Evolutionary conservation across 2,329 filamentous ascomycete species (phyloP).

Genomic region (Penicillium oxalicum): DNA sequence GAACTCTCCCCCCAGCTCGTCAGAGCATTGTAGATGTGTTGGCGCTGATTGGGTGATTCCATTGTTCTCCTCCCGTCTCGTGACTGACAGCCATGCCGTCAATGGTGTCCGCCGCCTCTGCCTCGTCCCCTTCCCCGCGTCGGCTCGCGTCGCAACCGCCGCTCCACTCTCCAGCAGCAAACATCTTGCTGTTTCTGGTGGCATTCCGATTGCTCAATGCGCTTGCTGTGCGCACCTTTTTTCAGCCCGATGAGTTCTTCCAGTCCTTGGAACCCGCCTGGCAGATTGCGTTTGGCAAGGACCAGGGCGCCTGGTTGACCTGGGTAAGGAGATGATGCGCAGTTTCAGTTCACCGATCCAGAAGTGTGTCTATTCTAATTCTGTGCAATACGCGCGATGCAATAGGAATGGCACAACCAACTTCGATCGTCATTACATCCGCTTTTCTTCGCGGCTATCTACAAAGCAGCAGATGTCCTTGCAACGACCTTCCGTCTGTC

Average conservation of each 20-base stretch:
- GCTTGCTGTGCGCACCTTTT: constrained; percentile 76
- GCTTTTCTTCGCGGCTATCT: constrained; percentile 72
- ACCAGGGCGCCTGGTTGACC: constrained; percentile 83
- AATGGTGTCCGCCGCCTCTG: not conserved
- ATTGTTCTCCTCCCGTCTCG: too few species aligned
- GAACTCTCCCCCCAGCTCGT: too few species aligned
- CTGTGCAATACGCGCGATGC: not conserved
- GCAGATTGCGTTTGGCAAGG: constrained; percentile 72
- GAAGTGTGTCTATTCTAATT: constrained; percentile 2
- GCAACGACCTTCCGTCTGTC: constrained; percentile 52
- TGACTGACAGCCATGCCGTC: not conserved
- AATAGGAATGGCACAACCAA: constrained; percentile 83
- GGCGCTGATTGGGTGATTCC: too few species aligned
- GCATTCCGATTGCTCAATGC: constrained; percentile 74
- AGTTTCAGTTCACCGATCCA: not conserved
- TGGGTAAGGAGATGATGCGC: constrained; percentile 60
- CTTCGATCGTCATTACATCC: constrained; percentile 89
- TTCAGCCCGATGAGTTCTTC: constrained; percentile 97
- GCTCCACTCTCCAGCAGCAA: constrained; percentile 8
- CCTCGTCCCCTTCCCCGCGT: constrained; percentile 4
- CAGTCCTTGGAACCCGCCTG: constrained; percentile 94
- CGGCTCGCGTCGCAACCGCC: constrained; percentile 9
- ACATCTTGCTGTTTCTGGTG: constrained; percentile 44
- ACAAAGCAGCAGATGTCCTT: constrained; percentile 56
- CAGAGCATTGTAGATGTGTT: too few species aligned